Evolutionary conservation across 2,329 filamentous ascomycete species (phyloP), one percentile per base, ranked within the genome.

Genomic region (Coleophoma cylindrospora): DNA sequence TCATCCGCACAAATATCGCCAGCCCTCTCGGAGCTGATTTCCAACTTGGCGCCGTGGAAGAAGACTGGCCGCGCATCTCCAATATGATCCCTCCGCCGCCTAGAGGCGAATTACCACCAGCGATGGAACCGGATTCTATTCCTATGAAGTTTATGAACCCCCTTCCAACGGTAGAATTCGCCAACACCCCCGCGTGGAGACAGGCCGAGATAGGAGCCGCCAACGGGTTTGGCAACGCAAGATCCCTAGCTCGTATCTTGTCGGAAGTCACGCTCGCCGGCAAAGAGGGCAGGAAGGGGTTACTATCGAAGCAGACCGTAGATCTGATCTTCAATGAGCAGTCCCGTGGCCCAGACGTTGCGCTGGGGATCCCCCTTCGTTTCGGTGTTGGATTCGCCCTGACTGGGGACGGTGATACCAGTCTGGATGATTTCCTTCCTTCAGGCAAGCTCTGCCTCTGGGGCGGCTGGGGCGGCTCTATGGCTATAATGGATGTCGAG

Each of bases 181-280:
- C 47, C 2, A 46, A 54, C 11, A 50, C 14, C 15, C 19, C 5
- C 8, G 19, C 2, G 12, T 53, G 73, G 63, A 65, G 71, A 19
- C 54, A 55, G 0, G 63, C 67, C 2, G 72, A 73, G 45, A 56
- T 75, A 4, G 72, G 73, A 0, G 68, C 69, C 0, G 55, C 61
- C 1, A 75, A 74, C 51, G 76, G 75, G 1, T 70, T 75, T 47
- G 56, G 60, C 1, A 79, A 78, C 53, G 72, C 74, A 11, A 64
- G 68, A 4, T 66, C 64, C 0, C 45, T 79, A 21, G 69, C 66
- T 6, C 64, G 64, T 1, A 71, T 79, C 17, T 60, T 74, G 8
- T 71, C 70, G 5, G 50, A 66, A 5, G 59, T 74, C 15, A 58
- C 70, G 3, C 52, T 65, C 0, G 59, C 61, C 11, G 69, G 70